phyloP scores from a whole-genome alignment of 108 stramenopile species.

The Skeletonema tropicum region DNA sequence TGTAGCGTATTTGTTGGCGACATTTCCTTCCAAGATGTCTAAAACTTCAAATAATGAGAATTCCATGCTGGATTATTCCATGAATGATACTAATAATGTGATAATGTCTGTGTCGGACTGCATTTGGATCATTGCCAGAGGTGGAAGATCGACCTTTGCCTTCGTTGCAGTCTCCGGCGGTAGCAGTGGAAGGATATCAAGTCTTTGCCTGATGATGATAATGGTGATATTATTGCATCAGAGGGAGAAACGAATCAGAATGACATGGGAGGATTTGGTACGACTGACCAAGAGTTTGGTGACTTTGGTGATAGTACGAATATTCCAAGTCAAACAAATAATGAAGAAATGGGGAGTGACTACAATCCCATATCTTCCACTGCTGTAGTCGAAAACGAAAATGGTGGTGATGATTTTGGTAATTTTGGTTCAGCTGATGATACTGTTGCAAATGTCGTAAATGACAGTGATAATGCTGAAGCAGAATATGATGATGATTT shows the following conservation, averaged over 20 bases:
- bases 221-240: background rate
- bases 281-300: background rate
- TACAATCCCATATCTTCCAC: background rate
- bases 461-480: too few relatives aligned
- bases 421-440: conserved; percentile 12
- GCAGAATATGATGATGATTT: too few relatives aligned
- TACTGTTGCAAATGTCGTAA: too few relatives aligned
- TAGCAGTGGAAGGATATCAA: background rate
- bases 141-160: conserved; percentile 49
- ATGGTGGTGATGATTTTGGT: conserved; percentile 18
- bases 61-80: conserved; percentile 9
- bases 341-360: background rate
- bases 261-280: too few relatives aligned
- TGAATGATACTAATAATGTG: conserved; percentile 8
- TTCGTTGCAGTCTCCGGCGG: conserved; percentile 4
- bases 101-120: conserved; percentile 32
- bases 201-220: background rate
- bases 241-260: too few relatives aligned
- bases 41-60: background rate
- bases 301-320: conserved; percentile 8
- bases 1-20: conserved; percentile 41
- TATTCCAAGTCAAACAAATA: background rate
- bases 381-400: background rate
- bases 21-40: conserved; percentile 8
- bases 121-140: conserved; percentile 39